These are phyloP conservation scores for Camptophora hylomeconis DNA, from an alignment of 2,329 filamentous ascomycete genomes.

Conservation along the genomic window DNA sequence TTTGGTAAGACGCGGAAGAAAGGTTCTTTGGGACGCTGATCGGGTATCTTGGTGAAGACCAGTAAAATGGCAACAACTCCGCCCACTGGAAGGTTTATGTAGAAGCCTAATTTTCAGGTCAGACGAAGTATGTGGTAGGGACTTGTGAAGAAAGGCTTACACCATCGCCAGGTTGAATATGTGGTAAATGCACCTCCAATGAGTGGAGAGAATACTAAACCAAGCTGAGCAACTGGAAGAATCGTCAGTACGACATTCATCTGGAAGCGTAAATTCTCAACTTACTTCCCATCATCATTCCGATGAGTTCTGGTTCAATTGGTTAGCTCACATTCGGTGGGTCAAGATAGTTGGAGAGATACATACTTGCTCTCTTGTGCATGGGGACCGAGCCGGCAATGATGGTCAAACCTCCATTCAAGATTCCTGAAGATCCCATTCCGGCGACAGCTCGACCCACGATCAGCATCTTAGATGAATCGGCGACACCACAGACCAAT, in stretches of 20 bases:
- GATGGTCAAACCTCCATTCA: constrained; percentile 20
- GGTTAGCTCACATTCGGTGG: constrained; percentile 1
- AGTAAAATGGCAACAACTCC: constrained; percentile 26
- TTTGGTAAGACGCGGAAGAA: constrained; percentile 1
- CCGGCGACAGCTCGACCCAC: constrained; percentile 20
- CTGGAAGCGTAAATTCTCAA: constrained; percentile 2
- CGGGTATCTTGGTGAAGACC: constrained; percentile 10
- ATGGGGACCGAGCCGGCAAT: constrained; percentile 17
- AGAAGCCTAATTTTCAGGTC: constrained; percentile 11
- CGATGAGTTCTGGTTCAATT: constrained; percentile 8
- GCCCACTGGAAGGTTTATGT: constrained; percentile 24
- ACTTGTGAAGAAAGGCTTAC: constrained; percentile 14
- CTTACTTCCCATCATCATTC: constrained; percentile 17
- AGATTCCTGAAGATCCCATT: constrained; percentile 18
- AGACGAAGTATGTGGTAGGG: neutral
- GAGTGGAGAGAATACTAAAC: constrained; percentile 26
- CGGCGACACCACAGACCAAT: constrained; percentile 18
- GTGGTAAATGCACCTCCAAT: constrained; percentile 30
- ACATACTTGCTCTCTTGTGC: constrained; percentile 17
- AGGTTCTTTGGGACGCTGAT: neutral
- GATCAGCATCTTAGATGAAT: constrained; percentile 21
- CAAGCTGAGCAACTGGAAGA: constrained; percentile 20
- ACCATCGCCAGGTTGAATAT: constrained; percentile 28
- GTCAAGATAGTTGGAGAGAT: constrained; percentile 1
- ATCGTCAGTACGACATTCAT: neutral